Percentiles rank a stretch among this genome's conserved stretches.
Evolutionary conservation across 345 rosid genomes (phyloP).

Genomic region (Excoecaria agallocha): DNA sequence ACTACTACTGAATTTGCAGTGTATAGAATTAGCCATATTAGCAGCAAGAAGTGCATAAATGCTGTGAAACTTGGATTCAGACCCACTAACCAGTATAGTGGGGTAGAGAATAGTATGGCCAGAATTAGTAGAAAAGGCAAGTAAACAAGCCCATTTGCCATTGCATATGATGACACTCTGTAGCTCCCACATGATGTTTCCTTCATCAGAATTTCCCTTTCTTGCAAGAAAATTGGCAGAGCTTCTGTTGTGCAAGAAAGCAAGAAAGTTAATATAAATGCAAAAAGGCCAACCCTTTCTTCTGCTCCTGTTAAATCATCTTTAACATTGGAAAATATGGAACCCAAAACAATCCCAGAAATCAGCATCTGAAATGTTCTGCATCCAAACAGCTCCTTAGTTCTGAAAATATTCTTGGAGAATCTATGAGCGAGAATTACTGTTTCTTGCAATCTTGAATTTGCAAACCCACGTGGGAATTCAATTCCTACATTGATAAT

Average conservation of each 20-base stretch:
- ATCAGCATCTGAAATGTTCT: slow-evolving; percentile 79
- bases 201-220: slow-evolving; percentile 84
- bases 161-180: slow-evolving; percentile 80
- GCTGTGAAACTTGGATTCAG: slow-evolving; percentile 61
- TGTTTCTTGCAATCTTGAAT: slow-evolving; percentile 68
- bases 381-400: slow-evolving; percentile 80
- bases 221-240: slow-evolving; percentile 84
- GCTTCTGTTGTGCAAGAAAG: slow-evolving; percentile 85
- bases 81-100: slow-evolving; percentile 90
- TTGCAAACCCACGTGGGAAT: slow-evolving; percentile 49
- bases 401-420: slow-evolving; percentile 84
- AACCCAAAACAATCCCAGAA: slow-evolving; percentile 84
- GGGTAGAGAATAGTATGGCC: slow-evolving; percentile 62
- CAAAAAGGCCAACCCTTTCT: slow-evolving; percentile 89
- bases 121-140: slow-evolving; percentile 85
- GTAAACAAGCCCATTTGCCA: slow-evolving; percentile 86
- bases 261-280: slow-evolving; percentile 82
- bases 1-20: slow-evolving; percentile 95
- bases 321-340: slow-evolving; percentile 61
- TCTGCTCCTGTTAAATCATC: slow-evolving; percentile 63
- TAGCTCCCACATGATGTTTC: slow-evolving; percentile 88
- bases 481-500: slow-evolving; percentile 35
- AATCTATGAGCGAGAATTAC: slow-evolving; percentile 73
- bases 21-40: slow-evolving; percentile 93
- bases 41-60: slow-evolving; percentile 62